Percentiles rank a stretch among this genome's conserved stretches.
These are phyloP conservation scores for Auriculariales sp. DNA, from an alignment of 768 basidiomycete genomes.

Conservation along the genomic window DNA sequence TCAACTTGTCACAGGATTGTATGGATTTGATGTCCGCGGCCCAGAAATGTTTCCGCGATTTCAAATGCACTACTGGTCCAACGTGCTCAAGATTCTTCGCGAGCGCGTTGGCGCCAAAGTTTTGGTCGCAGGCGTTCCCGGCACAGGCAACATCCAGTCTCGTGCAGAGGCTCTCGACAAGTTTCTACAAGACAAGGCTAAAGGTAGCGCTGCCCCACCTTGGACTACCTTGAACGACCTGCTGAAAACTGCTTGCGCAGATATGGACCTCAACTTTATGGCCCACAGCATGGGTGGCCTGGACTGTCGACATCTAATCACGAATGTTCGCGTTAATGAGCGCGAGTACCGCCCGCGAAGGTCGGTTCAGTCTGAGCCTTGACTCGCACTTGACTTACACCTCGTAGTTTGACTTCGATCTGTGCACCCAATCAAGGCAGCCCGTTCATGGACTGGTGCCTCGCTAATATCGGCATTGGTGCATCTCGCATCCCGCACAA, in stretches of 20 bases:
- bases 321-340: constrained; percentile 64
- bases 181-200: constrained; percentile 48
- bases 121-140: constrained; percentile 88
- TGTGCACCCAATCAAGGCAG: constrained; percentile 91
- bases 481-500: background rate
- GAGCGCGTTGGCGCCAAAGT: constrained; percentile 82
- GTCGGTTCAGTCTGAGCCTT: too few species aligned
- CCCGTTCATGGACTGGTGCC: constrained; percentile 99
- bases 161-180: constrained; percentile 65
- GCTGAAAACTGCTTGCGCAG: too few species aligned
- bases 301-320: constrained; percentile 86
- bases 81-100: constrained; percentile 66
- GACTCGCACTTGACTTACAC: too few species aligned
- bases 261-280: constrained; percentile 87
- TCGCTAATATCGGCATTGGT: constrained; percentile 86
- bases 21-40: constrained; percentile 88
- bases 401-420: constrained; percentile 76
- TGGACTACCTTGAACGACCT: too few species aligned
- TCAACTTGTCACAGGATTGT: constrained; percentile 45
- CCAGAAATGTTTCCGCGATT: constrained; percentile 70
- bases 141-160: constrained; percentile 78
- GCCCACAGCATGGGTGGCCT: constrained; percentile 98
- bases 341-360: too few species aligned
- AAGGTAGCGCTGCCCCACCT: constrained; percentile 63
- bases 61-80: constrained; percentile 88